Conservation (phyloP, 345 rosid species). For the Populus ilicifolia region DNA sequence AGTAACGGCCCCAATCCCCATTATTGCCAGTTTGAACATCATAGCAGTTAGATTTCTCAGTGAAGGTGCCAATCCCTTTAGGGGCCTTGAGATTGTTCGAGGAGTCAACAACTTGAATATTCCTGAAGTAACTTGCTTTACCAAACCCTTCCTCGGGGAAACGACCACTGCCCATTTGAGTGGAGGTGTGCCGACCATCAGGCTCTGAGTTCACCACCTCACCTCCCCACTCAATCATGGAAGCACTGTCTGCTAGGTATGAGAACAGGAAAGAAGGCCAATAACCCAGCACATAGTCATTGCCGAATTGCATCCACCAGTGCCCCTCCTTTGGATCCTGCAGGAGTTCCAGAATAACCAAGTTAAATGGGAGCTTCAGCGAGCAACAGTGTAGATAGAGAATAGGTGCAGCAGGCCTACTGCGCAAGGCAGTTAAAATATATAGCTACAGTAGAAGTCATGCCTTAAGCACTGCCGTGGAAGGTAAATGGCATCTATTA, state of each 20-base stretch:
- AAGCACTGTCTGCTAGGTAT: constrained; percentile 81
- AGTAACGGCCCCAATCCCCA: constrained; percentile 98
- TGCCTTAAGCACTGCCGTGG: neutral
- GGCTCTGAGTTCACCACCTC: constrained; percentile 91
- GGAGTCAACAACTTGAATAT: constrained; percentile 77
- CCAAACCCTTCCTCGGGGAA: constrained; percentile 96
- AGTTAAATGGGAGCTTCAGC: neutral
- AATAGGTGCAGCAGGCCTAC: neutral
- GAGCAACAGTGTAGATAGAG: no score
- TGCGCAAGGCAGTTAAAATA: neutral
- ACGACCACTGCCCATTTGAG: constrained; percentile 95
- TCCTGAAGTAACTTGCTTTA: constrained; percentile 86
- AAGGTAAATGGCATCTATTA: neutral
- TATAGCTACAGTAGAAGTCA: neutral
- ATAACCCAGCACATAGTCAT: constrained; percentile 74
- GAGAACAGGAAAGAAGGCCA: constrained; percentile 98
- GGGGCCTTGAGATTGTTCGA: constrained; percentile 95
- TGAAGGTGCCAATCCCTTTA: constrained; percentile 80
- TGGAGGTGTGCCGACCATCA: constrained; percentile 78
- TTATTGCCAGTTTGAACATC: constrained; percentile 83
- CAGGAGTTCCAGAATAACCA: neutral
- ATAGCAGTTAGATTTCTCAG: constrained; percentile 90
- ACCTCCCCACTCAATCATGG: constrained; percentile 99
- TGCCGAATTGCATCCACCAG: constrained; percentile 99
- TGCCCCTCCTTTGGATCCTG: constrained; percentile 97